Evolutionary conservation across 1,284 basidiomycete genomes (phyloP).

Genomic region (Marasmius oreades): DNA sequence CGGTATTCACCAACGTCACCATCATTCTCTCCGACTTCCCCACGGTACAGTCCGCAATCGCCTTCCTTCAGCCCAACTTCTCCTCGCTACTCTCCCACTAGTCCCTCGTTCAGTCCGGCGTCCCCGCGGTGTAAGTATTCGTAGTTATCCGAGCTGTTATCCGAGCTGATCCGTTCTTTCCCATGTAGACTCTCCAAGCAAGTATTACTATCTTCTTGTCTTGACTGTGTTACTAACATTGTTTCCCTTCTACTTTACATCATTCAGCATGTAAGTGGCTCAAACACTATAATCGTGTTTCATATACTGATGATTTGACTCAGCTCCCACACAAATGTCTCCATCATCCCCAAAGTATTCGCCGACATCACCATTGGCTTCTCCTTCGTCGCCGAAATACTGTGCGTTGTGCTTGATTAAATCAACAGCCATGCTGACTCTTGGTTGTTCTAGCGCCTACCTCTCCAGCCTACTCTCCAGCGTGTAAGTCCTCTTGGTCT

Average conservation of each 20-base stretch:
- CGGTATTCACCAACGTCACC: constrained; percentile 84
- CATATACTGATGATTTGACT: constrained; percentile 9
- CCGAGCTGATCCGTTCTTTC: constrained; percentile 24
- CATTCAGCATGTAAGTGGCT: constrained; percentile 55
- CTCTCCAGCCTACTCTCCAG: constrained; percentile 79
- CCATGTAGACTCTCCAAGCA: constrained; percentile 72
- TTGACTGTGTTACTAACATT: constrained; percentile 18
- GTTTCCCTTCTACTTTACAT: constrained; percentile 16
- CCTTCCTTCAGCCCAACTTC: constrained; percentile 86
- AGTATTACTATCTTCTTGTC: constrained; percentile 30
- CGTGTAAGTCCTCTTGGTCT: constrained; percentile 53
- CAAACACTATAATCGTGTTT: not conserved
- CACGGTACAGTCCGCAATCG: constrained; percentile 77
- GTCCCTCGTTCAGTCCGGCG: constrained; percentile 84
- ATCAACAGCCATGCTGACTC: constrained; percentile 17
- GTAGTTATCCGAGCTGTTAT: constrained; percentile 18
- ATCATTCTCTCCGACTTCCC: constrained; percentile 83
- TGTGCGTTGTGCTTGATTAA: constrained; percentile 46
- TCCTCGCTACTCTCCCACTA: constrained; percentile 81
- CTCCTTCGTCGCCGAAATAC: constrained; percentile 85
- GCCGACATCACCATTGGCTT: constrained; percentile 75
- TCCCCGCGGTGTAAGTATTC: constrained; percentile 71
- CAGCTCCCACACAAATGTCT: constrained; percentile 73
- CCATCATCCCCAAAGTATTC: constrained; percentile 86
- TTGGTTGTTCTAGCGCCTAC: constrained; percentile 55